Percentiles rank a stretch among this genome's conserved stretches.
Evolutionary conservation across 345 rosid genomes (phyloP).

Genomic region (Populus davidiana): DNA sequence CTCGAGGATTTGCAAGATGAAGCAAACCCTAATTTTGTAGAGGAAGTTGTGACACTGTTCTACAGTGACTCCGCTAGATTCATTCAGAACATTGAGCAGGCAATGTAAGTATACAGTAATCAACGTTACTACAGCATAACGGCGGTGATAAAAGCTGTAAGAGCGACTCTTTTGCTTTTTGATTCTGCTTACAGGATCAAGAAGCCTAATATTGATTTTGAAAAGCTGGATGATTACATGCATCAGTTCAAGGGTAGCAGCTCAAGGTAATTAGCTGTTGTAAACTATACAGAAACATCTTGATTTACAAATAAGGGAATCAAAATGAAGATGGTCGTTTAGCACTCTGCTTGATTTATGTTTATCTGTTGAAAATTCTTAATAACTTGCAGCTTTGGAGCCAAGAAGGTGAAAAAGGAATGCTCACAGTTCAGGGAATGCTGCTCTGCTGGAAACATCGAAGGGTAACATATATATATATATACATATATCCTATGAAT

Average conservation of each 20-base stretch:
- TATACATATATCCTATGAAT: neutral
- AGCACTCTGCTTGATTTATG: neutral
- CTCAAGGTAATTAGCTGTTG: slow-evolving; percentile 33
- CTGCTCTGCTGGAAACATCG: slow-evolving; percentile 24
- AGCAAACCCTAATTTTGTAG: slow-evolving; percentile 62
- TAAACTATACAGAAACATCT: too few relatives aligned
- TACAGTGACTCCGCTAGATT: slow-evolving; percentile 54
- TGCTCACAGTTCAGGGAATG: slow-evolving; percentile 27
- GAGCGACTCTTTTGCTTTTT: neutral
- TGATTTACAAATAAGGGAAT: neutral
- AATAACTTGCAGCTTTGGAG: slow-evolving; percentile 36
- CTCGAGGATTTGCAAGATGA: slow-evolving; percentile 78
- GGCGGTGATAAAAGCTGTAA: neutral
- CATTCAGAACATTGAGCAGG: slow-evolving; percentile 55
- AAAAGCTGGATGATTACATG: slow-evolving; percentile 41
- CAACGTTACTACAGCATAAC: neutral
- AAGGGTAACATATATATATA: slow-evolving; percentile 25
- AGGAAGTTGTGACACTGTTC: slow-evolving; percentile 56
- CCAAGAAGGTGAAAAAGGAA: slow-evolving; percentile 31
- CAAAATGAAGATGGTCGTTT: neutral
- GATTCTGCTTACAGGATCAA: slow-evolving; percentile 11
- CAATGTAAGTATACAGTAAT: slow-evolving; percentile 40
- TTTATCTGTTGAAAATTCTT: neutral
- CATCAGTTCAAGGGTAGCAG: slow-evolving; percentile 49
- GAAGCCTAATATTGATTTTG: slow-evolving; percentile 28